Percentiles rank a stretch among this genome's conserved stretches.
phyloP scores from a whole-genome alignment of 2,329 filamentous ascomycete species.

The Triangularia verruculosa region DNA sequence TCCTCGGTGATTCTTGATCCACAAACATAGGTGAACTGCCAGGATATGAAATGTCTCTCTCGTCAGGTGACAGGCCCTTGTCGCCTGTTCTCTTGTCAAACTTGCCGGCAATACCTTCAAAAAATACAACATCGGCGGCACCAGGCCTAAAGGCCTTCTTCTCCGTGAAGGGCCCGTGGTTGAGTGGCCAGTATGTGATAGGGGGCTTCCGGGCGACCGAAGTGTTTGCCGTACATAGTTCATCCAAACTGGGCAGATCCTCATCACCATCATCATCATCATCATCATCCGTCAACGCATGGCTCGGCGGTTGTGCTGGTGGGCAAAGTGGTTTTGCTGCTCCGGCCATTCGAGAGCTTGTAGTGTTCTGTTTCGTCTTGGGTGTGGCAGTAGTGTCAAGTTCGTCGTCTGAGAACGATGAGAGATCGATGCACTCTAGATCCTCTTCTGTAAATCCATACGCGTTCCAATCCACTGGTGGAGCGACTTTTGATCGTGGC shows the following conservation, averaged over 20 bases:
- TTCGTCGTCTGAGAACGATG: not conserved
- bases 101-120: not conserved
- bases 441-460: not conserved
- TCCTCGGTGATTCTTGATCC: not conserved
- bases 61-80: not conserved
- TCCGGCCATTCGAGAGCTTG: not conserved
- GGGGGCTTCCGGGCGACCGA: not conserved
- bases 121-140: constrained; percentile 3
- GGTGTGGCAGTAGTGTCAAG: not conserved
- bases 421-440: constrained; percentile 12
- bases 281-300: not conserved
- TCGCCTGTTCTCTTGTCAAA: not conserved
- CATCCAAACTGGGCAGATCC: not conserved
- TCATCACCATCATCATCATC: not conserved
- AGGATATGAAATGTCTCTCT: not conserved
- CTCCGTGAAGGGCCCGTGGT: not conserved
- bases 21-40: not conserved
- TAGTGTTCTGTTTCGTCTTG: not conserved
- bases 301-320: not conserved
- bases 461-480: not conserved
- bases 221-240: not conserved
- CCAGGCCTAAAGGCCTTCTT: constrained; percentile 6
- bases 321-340: not conserved
- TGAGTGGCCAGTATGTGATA: not conserved
- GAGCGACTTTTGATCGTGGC: not conserved